phyloP scores from a whole-genome alignment of 805 yeast species.

The Teunomyces cretensis region DNA sequence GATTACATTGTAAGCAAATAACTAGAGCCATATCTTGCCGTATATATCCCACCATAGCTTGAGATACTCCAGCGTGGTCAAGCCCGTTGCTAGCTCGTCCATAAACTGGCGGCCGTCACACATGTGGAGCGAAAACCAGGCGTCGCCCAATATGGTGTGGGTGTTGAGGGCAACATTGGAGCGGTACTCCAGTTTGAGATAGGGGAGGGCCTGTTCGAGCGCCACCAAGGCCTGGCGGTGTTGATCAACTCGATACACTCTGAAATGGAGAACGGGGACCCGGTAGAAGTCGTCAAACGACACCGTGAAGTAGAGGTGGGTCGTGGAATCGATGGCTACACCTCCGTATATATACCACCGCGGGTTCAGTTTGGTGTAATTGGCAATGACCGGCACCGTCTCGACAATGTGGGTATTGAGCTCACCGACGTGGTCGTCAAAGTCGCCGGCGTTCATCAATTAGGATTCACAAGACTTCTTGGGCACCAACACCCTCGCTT shows the following conservation, averaged over 20 bases:
- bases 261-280: conserved; percentile 31
- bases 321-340: background rate
- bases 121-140: conserved; percentile 29
- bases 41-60: conserved; percentile 22
- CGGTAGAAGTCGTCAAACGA: conserved; percentile 28
- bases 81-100: conserved; percentile 10
- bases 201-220: background rate
- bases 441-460: background rate
- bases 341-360: background rate
- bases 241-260: conserved; percentile 7
- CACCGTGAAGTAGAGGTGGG: conserved; percentile 17
- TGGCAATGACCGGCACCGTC: conserved; percentile 8
- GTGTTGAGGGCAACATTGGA: conserved; percentile 2
- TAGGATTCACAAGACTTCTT: no score
- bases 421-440: background rate
- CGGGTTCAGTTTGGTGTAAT: conserved; percentile 1
- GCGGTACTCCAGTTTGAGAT: background rate
- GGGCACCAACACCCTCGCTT: no score
- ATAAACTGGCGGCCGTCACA: conserved; percentile 25
- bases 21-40: conserved; percentile 12
- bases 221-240: background rate
- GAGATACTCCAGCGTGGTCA: background rate
- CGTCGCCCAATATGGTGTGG: conserved; percentile 10
- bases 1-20: no score
- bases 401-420: background rate